Evolutionary conservation across 2,329 filamentous ascomycete genomes (phyloP), one percentile per base, ranked within the genome.

Genomic region (Penicillium rolfsii): DNA sequence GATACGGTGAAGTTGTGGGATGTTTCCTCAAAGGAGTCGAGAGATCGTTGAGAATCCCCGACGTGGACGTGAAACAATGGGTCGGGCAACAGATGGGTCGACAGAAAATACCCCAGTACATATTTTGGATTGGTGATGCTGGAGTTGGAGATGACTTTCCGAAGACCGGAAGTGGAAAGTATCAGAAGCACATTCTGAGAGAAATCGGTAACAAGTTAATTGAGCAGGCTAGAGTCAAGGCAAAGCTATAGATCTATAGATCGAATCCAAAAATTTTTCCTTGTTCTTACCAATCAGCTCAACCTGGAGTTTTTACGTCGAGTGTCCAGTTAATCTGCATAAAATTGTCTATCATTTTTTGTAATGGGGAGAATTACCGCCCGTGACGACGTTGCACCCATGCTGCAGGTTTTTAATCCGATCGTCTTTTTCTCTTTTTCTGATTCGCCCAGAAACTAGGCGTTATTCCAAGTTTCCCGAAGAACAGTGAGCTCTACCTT

Each of bases 61-160:
- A 82, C 48, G 75, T 79, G 6, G 83, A 87, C 64, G 69, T 89
- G 11, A 77, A 81, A 24, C 80, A 84, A 36, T 89, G 86, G 85
- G 84, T 87, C 1, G 79, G 82, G 50, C 74, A 82, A 63, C 80
- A 78, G 57, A 79, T 89, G 7, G 86, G 86, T 1, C 77, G 81
- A 36, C 86, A 89, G 70, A 89, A 89, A 63, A 84, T 87, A 2
- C 89, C 90, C 0, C 78, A 83, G 2, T 84, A 91, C 72, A 72
- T 92, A 24, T 91, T 91, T 71, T 91, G 89, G 88, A 79, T 93
- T 12, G 90, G 89, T 0, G 76, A 84, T 63, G 80, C 80, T 11
- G 82, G 81, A 11, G 81, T 88, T 22, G 62, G 61, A 1, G 57
- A 46, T 14, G 69, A 26, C 82, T 86, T 88, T 33, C 87, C 87